A percentile compares a stretch with the other conserved stretches of the same genome.
Conservation (phyloP, 441 rosid genomes). For the Flueggea neowawraea region DNA sequence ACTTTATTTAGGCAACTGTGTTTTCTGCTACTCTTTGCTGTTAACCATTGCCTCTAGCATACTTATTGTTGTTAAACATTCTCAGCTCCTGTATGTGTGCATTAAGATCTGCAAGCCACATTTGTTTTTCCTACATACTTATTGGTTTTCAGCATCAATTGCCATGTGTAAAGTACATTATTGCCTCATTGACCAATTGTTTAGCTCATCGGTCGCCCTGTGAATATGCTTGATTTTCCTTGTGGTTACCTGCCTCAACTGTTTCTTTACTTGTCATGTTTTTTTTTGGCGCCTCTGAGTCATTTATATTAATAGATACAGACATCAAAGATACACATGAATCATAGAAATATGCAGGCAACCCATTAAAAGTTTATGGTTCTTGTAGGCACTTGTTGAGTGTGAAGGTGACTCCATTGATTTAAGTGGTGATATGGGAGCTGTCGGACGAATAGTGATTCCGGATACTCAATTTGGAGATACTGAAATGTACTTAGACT, state of each 20-base stretch:
- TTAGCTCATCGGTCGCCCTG: neutral
- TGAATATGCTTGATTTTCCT: neutral
- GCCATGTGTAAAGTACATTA: neutral
- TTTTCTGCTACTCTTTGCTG: neutral
- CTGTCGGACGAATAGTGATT: constrained; percentile 83
- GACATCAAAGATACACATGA: too few species aligned
- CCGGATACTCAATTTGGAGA: constrained; percentile 52
- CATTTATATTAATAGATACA: too few species aligned
- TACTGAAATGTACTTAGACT: constrained; percentile 71
- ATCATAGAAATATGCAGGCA: too few species aligned
- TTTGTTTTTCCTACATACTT: too few species aligned
- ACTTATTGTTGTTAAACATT: too few species aligned
- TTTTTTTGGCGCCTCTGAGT: neutral
- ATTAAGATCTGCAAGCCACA: too few species aligned
- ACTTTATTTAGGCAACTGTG: neutral
- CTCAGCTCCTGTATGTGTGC: too few species aligned
- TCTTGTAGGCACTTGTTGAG: constrained; percentile 81
- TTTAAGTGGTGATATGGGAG: constrained; percentile 97
- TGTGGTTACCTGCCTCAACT: constrained; percentile 1
- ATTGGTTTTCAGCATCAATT: too few species aligned
- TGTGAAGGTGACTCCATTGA: constrained; percentile 97
- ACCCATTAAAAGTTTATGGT: constrained; percentile 19
- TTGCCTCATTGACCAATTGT: neutral
- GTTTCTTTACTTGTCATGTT: too few species aligned
- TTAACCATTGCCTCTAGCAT: constrained; percentile 6